Base-by-base conservation (phyloP, 352 stramenopile genomes). In the Phytophthora constricta region DNA sequence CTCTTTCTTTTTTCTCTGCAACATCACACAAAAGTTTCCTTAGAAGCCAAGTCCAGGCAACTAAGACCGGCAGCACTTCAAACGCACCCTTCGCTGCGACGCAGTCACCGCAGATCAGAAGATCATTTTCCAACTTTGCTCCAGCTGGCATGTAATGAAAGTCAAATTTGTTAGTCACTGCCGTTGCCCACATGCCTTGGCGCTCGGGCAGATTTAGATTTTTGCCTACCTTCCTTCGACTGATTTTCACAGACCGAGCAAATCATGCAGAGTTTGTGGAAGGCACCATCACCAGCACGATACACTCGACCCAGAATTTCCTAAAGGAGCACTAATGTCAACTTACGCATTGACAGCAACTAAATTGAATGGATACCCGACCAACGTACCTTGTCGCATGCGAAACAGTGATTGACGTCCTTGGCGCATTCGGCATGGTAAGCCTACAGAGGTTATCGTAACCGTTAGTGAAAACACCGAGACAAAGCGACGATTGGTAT, bases 241-340 rank as follows among this genome's bases (percentile, higher is more conserved):
- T 89, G 66, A 61, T 93, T 91, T 22, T 82, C 70, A 65, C 84
- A 95, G 28, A 81, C 65, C 0, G 83, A 87, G 65, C 86, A 95
- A 27, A 87, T 51, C 83, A 95, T 92, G 51, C 86, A 95, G 14
- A 92, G 74, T 46, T 89, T 89, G 62, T 95, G 86, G 73, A 92
- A 95, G 3, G 76, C 77, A 2, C 67, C 64, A 27, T 85, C 82
- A 0, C 71, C 86, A 54, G 76, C 81, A 23, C 87, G 86, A 51
- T 95, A 90, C 55, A 89, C 79, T 25, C 84, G 81, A 1, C 86
- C 86, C 28, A 95, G 76, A 39, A 95, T 92, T 73, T 95, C 86
- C 77, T 89, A 52, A 22, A n/a, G n/a, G n/a, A n/a, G n/a, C n/a
- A n/a, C n/a, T n/a, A n/a, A n/a, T n/a, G n/a, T n/a, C n/a, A n/a